Base-by-base conservation (phyloP, 805 yeast genomes). In the Ogataea polymorpha region DNA sequence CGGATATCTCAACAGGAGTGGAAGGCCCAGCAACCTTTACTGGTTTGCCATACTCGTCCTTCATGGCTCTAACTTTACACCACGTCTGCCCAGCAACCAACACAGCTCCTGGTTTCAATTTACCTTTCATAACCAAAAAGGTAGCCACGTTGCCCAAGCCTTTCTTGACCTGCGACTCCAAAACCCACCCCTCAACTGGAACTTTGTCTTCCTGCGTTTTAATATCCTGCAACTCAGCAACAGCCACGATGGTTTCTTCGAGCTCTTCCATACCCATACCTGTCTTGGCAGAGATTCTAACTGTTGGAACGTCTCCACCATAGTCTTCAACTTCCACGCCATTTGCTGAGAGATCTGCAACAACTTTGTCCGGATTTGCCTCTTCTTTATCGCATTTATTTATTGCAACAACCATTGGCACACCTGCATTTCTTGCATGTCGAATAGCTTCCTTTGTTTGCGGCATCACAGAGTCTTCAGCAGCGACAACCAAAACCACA, bases 381-480 rank as follows among this genome's bases (percentile, higher is more conserved):
- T 81, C 86, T 5, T 80, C 82, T 54, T 81, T 83, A 59, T 91
- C 99, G 52, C 95, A 84, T 61, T 93, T 93, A 51, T 93, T 91
- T 28, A 93, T 76, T 1, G 98, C 99, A 9, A 93, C 96, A 40
- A 93, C 82, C 48, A 90, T 69, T 0, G 90, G 88, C 11, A 87
- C 93, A 9, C 82, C 81, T 0, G 95, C 80, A 36, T 78, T 77
- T 49, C 83, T 82, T 4, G 95, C 90, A 62, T 93, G 99, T 54
- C 85, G 88, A 47, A 93, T 87, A 2, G 98, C 98, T 62, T 93
- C 99, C 29, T 81, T 72, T 0, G 99, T 93, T 61, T 93, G 99
- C 0, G 98, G 98, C 95, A 85, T 93, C 16, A 93, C 95, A 0
- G 96, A 86, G 65, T 93, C 99, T 61, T 93, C 97, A 2, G 96